Base-by-base conservation (phyloP, 2,329 filamentous ascomycete genomes). In the Arachnopeziza araneosa region DNA sequence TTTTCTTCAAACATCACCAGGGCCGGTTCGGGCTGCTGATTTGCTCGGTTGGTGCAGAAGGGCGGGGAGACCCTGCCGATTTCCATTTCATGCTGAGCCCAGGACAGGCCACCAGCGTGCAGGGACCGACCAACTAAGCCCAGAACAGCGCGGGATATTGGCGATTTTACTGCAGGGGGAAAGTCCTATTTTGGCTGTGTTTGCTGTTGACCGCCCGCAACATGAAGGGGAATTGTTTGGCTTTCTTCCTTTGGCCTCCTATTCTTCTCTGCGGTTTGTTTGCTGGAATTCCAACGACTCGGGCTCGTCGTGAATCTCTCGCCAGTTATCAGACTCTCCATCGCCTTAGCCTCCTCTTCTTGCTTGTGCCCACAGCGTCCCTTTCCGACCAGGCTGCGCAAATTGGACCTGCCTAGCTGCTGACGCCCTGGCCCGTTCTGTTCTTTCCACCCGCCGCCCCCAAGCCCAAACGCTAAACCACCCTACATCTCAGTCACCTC, bases 401-500 rank as follows among this genome's bases (percentile, higher is more conserved):
- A 44, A 44, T 44, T 44, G 36, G 17, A 14, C 36, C 36, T 44
- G 3, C 36, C 36, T 44, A 12, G 36, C 36, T 44, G 36, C 36
- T 44, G 36, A 44, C 36, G 36, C 36, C 36, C 36, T 44, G 36
- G 36, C 36, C 36, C 36, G 36, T 44, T 44, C 17, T 44, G 36
- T 44, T 44, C 36, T 44, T 44, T 44, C 36, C 36, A 14, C 10
- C 36, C 36, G 36, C 36, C 36, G 36, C 36, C 17, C 36, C 36
- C 26, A 30, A 30, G 26, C 26, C 36, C 36, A 44, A 44, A 44
- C 36, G 36, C 22, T 19, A 54, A 8, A 26, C n/a, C 52, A 24
- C 22, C 23, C 23, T 24, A 48, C 59, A 24, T 36, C 58, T 44
- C 26, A 50, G 36, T 57, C 59, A 55, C 55, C 58, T 58, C 48